Percentiles rank a stretch among this genome's conserved stretches.
These are phyloP conservation scores for Hyaloscypha variabilis DNA, from an alignment of 495 filamentous ascomycete genomes.

Conservation along the genomic window DNA sequence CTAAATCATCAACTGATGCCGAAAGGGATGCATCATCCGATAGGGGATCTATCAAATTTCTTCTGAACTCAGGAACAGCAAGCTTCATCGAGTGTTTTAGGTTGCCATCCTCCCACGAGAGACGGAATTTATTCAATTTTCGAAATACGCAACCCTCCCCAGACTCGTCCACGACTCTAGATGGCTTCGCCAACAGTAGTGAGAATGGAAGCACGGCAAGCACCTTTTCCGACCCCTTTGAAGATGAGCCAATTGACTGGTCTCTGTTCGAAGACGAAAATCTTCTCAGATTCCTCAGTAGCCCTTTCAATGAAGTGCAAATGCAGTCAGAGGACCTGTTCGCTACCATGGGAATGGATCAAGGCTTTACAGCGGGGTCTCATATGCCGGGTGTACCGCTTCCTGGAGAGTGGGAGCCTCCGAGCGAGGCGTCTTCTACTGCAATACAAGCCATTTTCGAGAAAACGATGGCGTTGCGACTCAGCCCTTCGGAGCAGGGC, in stretches of 20 bases:
- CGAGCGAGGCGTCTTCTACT: constrained; percentile 32
- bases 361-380: not conserved
- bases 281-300: constrained; percentile 18
- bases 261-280: constrained; percentile 24
- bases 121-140: constrained; percentile 22
- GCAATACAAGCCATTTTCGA: constrained; percentile 21
- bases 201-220: constrained; percentile 23
- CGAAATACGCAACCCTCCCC: constrained; percentile 9
- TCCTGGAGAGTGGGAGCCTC: constrained; percentile 19
- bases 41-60: constrained; percentile 27
- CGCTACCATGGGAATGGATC: constrained; percentile 9
- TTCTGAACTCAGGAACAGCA: constrained; percentile 26
- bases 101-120: constrained; percentile 18
- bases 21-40: constrained; percentile 20
- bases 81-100: constrained; percentile 27
- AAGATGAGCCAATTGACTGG: constrained; percentile 23
- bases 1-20: constrained; percentile 30
- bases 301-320: constrained; percentile 13
- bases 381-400: not conserved
- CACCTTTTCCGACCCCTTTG: constrained; percentile 21
- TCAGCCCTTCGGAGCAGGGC: constrained; percentile 42
- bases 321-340: constrained; percentile 19
- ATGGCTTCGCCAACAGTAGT: constrained; percentile 15
- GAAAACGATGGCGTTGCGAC: constrained; percentile 41
- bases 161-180: not conserved